Percentiles rank a stretch among this genome's conserved stretches.
Conservation (phyloP, 169 alveolate species). For the Plasmodium fragile region DNA sequence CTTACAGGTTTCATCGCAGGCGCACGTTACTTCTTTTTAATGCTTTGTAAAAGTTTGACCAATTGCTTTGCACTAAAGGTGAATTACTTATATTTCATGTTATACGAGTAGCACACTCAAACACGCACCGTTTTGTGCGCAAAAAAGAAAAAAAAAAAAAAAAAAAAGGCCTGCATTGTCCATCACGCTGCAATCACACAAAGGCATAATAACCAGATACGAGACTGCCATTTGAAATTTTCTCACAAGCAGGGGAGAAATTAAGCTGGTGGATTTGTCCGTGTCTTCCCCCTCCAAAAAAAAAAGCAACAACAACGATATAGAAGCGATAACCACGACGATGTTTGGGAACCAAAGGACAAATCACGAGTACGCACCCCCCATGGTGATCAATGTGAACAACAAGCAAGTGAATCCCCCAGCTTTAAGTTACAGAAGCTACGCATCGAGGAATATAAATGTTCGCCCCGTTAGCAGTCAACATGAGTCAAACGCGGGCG, state of each 20-base stretch:
- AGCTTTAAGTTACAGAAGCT: conserved; percentile 10
- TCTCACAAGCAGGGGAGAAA: neutral
- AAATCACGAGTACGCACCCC: conserved; percentile 40
- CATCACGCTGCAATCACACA: neutral
- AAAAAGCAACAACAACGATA: neutral
- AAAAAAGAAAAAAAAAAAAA: too few species aligned
- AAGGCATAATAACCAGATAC: neutral
- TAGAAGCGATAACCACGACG: neutral
- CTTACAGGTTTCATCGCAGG: neutral
- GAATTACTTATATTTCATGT: neutral
- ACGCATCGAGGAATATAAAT: conserved; percentile 1
- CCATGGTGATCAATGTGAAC: conserved; percentile 50
- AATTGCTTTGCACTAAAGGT: neutral
- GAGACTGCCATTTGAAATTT: neutral
- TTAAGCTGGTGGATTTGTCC: neutral
- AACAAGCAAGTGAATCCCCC: neutral
- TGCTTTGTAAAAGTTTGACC: neutral
- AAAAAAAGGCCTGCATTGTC: neutral
- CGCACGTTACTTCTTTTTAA: neutral
- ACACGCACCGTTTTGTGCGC: neutral
- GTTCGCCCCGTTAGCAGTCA: conserved; percentile 1
- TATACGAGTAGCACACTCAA: neutral
- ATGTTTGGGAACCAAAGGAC: conserved; percentile 17
- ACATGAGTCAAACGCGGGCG: neutral
- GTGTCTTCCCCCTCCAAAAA: neutral